Percentiles rank a stretch among this genome's conserved stretches.
phyloP scores from a whole-genome alignment of 106 monocot species.

The Iris macrosiphon region DNA sequence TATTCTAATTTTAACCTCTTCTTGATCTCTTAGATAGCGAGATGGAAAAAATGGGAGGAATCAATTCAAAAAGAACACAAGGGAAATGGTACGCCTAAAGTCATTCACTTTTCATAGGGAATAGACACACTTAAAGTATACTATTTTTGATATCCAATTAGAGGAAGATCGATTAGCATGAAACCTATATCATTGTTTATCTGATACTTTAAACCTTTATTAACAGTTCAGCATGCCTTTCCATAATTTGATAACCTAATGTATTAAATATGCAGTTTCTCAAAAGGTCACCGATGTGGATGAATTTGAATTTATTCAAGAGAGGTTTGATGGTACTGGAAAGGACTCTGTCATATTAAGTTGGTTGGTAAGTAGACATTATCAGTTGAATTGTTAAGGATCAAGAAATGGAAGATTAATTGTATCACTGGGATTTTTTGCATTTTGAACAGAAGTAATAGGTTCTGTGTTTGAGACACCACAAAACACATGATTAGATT shows the following conservation, averaged over 20 bases:
- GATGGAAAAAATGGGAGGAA: constrained; percentile 57
- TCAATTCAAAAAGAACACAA: constrained; percentile 24
- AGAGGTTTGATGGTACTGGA: constrained; percentile 31
- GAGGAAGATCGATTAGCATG: too few relatives aligned
- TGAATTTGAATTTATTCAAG: constrained; percentile 34
- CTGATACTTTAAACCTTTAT: too few relatives aligned
- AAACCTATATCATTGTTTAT: too few relatives aligned
- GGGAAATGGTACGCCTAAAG: constrained; percentile 10
- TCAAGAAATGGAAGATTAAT: too few relatives aligned
- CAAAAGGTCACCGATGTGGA: constrained; percentile 14
- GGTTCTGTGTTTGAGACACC: too few relatives aligned
- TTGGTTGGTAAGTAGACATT: constrained; percentile 61
- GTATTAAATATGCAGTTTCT: constrained; percentile 19
- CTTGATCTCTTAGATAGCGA: constrained; percentile 34
- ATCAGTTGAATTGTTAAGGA: too few relatives aligned
- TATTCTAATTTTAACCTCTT: background rate
- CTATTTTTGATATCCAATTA: too few relatives aligned
- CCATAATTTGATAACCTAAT: background rate
- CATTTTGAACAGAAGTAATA: too few relatives aligned
- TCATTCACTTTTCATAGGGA: background rate
- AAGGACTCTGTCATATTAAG: constrained; percentile 22
- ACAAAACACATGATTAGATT: too few relatives aligned
- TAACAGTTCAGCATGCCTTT: too few relatives aligned
- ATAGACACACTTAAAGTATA: background rate
- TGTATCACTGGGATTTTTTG: too few relatives aligned